Percentiles rank a stretch among this genome's conserved stretches.
These are phyloP conservation scores for Vitis labrusca DNA, from an alignment of 164 flowering plant species.

Conservation along the genomic window DNA sequence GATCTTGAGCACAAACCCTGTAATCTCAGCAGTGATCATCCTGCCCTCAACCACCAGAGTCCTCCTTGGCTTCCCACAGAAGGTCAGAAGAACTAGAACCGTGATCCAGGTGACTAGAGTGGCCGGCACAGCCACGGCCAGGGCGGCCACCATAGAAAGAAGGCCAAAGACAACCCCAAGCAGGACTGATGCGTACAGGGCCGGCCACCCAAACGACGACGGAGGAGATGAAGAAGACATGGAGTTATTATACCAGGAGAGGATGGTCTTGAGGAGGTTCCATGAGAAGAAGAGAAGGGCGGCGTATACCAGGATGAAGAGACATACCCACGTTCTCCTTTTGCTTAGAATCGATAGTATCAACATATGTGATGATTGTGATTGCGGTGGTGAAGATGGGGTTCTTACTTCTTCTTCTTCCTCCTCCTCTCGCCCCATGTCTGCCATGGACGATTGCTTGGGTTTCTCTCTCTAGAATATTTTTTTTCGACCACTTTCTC, in stretches of 20 bases:
- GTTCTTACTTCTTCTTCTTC: conserved; percentile 4
- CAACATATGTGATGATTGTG: conserved; percentile 17
- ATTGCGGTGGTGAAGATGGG: conserved; percentile 1
- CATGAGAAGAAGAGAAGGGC: conserved; percentile 44
- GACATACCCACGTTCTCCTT: conserved; percentile 67
- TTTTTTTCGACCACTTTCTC: too few species aligned
- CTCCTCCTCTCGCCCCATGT: not conserved
- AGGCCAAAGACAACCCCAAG: conserved; percentile 57
- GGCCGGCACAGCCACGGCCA: conserved; percentile 63
- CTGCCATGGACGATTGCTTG: conserved; percentile 11
- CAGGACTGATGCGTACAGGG: conserved; percentile 53
- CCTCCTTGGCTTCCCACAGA: conserved; percentile 56
- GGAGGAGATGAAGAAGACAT: conserved; percentile 14
- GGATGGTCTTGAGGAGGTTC: conserved; percentile 51
- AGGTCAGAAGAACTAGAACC: conserved; percentile 52
- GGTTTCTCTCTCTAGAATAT: not conserved
- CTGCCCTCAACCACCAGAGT: conserved; percentile 58
- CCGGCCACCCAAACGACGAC: conserved; percentile 36
- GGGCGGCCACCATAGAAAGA: conserved; percentile 58
- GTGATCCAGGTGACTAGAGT: conserved; percentile 65
- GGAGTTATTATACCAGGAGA: conserved; percentile 48
- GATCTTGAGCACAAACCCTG: conserved; percentile 40
- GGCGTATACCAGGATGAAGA: conserved; percentile 48
- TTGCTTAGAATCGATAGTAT: conserved; percentile 50
- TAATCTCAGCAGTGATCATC: conserved; percentile 58